Conservation (phyloP, 2,329 filamentous ascomycete genomes). For the Seiridium cupressi region DNA sequence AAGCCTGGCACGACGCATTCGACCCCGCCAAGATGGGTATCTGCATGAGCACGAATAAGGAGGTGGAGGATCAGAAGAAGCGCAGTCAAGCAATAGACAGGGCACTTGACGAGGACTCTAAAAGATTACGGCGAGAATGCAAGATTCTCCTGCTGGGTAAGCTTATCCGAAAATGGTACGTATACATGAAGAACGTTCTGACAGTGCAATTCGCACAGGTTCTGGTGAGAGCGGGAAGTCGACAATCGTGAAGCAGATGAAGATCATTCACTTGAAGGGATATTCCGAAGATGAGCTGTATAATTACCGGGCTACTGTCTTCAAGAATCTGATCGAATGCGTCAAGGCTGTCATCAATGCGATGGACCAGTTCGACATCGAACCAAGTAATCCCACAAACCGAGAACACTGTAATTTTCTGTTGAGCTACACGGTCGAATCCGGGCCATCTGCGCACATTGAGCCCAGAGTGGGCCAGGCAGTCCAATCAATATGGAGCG, state of each 20-base stretch:
- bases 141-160: conserved; percentile 94
- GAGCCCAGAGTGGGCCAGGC: conserved; percentile 80
- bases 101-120: conserved; percentile 90
- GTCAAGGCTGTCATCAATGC: conserved; percentile 89
- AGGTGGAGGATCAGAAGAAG: conserved; percentile 92
- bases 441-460: conserved; percentile 82
- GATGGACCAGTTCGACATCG: conserved; percentile 88
- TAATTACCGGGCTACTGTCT: conserved; percentile 93
- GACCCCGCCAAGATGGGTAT: conserved; percentile 71
- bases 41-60: conserved; percentile 86
- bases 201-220: conserved; percentile 50
- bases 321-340: conserved; percentile 97
- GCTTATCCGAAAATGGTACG: conserved; percentile 9
- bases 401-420: conserved; percentile 76
- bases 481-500: conserved; percentile 84
- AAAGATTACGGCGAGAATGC: conserved; percentile 92
- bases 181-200: conserved; percentile 9
- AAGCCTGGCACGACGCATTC: background rate
- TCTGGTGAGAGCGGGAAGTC: conserved; percentile 99
- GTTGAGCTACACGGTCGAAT: conserved; percentile 83
- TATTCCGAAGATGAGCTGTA: conserved; percentile 93
- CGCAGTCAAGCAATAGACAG: conserved; percentile 94
- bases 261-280: conserved; percentile 98
- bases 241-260: conserved; percentile 99
- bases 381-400: conserved; percentile 70